Percentiles rank a stretch among this genome's conserved stretches.
phyloP scores from a whole-genome alignment of 257 asterid genomes.

The Primulina eburnea region DNA sequence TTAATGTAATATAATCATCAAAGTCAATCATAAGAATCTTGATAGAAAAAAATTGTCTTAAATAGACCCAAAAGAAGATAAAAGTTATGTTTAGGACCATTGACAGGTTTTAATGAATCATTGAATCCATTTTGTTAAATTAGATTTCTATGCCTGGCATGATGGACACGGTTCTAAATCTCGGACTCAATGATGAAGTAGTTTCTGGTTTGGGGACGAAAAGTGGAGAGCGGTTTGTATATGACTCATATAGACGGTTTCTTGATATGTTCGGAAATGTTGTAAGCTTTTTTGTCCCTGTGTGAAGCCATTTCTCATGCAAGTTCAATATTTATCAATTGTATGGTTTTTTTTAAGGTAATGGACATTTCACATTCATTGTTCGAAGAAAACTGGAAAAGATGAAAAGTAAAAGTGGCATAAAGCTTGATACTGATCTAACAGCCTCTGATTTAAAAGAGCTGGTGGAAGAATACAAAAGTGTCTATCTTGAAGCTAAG shows the following conservation, averaged over 20 bases:
- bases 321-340: neutral
- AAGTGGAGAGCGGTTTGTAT: slow-evolving; percentile 92
- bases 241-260: slow-evolving; percentile 86
- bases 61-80: neutral
- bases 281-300: slow-evolving; percentile 40
- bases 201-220: slow-evolving; percentile 80
- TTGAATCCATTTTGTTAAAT: slow-evolving; percentile 10
- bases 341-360: slow-evolving; percentile 47
- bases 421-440: slow-evolving; percentile 73
- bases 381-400: slow-evolving; percentile 72
- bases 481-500: slow-evolving; percentile 64
- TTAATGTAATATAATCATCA: neutral
- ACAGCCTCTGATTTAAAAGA: slow-evolving; percentile 80
- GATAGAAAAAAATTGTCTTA: too few species aligned
- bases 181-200: slow-evolving; percentile 85
- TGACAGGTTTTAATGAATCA: neutral
- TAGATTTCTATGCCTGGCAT: slow-evolving; percentile 98
- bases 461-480: slow-evolving; percentile 82
- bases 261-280: slow-evolving; percentile 96
- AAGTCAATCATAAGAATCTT: neutral
- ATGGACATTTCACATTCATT: slow-evolving; percentile 82
- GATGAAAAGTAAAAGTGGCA: slow-evolving; percentile 54
- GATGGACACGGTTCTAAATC: slow-evolving; percentile 98
- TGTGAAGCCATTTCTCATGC: neutral
- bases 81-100: neutral